phyloP scores from a whole-genome alignment of 192 early-diverging fungal species.

The Backusella liffmaniae region DNA sequence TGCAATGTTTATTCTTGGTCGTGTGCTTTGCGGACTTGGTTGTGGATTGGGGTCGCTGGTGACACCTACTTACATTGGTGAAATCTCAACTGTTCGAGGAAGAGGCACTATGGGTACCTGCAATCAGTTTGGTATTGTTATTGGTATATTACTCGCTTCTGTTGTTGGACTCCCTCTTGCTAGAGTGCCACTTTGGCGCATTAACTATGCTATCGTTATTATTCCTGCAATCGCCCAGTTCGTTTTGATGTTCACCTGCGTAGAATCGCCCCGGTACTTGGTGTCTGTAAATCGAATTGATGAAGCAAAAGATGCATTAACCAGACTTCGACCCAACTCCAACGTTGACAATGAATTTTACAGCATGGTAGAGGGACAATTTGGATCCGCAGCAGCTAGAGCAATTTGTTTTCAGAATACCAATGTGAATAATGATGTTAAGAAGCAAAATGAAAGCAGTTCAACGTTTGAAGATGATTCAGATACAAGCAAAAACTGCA shows the following conservation, averaged over 20 bases:
- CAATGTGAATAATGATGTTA: neutral
- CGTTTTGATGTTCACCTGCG: constrained; percentile 64
- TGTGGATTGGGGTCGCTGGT: constrained; percentile 65
- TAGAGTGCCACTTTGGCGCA: constrained; percentile 66
- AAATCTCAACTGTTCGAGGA: constrained; percentile 69
- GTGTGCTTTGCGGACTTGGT: constrained; percentile 70
- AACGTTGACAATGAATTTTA: constrained; percentile 62
- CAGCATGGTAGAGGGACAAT: constrained; percentile 56
- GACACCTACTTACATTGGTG: constrained; percentile 71
- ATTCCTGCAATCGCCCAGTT: constrained; percentile 60
- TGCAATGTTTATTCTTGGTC: constrained; percentile 69
- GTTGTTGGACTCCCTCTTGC: constrained; percentile 61
- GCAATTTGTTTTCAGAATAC: neutral
- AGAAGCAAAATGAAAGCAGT: neutral
- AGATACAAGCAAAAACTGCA: constrained; percentile 18
- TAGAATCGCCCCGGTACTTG: constrained; percentile 78
- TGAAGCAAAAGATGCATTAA: constrained; percentile 55
- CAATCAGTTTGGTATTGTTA: constrained; percentile 73
- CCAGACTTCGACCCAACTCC: constrained; percentile 50
- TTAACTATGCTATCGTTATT: constrained; percentile 62
- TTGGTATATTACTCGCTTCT: constrained; percentile 76
- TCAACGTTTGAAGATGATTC: constrained; percentile 3
- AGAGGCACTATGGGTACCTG: constrained; percentile 72
- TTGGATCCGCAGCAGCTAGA: constrained; percentile 25
- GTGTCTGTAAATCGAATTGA: constrained; percentile 60